These are phyloP conservation scores for Oryza rufipogon DNA, from an alignment of 176 grass and related monocot genomes.

Conservation along the genomic window DNA sequence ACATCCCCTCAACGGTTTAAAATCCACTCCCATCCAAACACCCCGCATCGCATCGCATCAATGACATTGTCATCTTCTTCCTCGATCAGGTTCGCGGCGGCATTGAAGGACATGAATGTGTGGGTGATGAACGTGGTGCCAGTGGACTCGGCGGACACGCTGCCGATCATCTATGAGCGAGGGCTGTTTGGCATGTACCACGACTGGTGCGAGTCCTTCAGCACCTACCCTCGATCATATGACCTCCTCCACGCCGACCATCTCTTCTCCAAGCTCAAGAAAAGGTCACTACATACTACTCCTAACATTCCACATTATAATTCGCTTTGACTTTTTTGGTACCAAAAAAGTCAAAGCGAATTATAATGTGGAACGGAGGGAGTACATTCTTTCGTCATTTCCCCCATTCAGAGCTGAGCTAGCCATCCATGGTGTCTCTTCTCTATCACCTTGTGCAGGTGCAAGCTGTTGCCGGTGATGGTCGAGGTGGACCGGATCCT, in stretches of 20 bases:
- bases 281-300: too few relatives aligned
- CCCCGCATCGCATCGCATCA: too few relatives aligned
- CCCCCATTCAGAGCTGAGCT: too few relatives aligned
- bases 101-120: slow-evolving; percentile 40
- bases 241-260: slow-evolving; percentile 54
- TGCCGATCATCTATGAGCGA: slow-evolving; percentile 53
- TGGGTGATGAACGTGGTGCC: slow-evolving; percentile 60
- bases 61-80: neutral
- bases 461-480: slow-evolving; percentile 59
- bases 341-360: too few relatives aligned
- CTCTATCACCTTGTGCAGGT: slow-evolving; percentile 25
- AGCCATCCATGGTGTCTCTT: too few relatives aligned
- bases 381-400: too few relatives aligned
- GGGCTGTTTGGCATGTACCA: slow-evolving; percentile 56
- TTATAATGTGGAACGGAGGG: too few relatives aligned
- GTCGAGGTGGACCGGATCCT: slow-evolving; percentile 84
- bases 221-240: slow-evolving; percentile 53
- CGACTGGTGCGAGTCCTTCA: slow-evolving; percentile 66
- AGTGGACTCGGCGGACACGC: slow-evolving; percentile 52
- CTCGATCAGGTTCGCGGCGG: slow-evolving; percentile 40
- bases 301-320: too few relatives aligned
- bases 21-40: too few relatives aligned
- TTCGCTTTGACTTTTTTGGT: too few relatives aligned
- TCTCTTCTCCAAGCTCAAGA: slow-evolving; percentile 51
- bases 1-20: too few relatives aligned